Conservation (phyloP, 2,329 filamentous ascomycete genomes). For the Botrytis fabae region DNA sequence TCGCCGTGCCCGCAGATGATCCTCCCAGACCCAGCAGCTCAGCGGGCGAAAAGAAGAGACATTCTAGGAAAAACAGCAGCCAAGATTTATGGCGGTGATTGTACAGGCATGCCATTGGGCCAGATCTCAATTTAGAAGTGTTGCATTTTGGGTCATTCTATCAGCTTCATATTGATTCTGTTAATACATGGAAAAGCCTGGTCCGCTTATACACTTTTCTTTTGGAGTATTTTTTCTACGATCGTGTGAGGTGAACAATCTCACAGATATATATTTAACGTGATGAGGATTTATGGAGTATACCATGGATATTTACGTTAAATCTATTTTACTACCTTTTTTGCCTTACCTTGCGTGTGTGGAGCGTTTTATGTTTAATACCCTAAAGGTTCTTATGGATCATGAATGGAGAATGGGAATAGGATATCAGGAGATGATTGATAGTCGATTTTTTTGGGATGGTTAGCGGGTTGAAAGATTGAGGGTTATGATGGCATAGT, state of each 20-base stretch:
- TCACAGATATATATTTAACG: not conserved
- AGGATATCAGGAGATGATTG: not conserved
- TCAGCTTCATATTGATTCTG: not conserved
- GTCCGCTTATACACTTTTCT: not conserved
- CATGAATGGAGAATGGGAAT: not conserved
- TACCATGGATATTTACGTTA: not conserved
- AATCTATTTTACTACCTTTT: not conserved
- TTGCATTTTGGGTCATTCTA: not conserved
- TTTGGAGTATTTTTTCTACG: not conserved
- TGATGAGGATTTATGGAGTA: constrained; percentile 6
- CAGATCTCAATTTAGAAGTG: not conserved
- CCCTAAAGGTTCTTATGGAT: constrained; percentile 10
- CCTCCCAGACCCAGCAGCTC: constrained; percentile 34
- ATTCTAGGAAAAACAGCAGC: constrained; percentile 10
- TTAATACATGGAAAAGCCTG: not conserved
- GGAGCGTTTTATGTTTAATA: constrained; percentile 17
- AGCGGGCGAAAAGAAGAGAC: constrained; percentile 31
- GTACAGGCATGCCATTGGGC: not conserved
- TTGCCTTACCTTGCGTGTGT: not conserved
- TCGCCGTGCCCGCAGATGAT: constrained; percentile 60
- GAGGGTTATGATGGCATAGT: not conserved
- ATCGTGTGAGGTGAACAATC: not conserved
- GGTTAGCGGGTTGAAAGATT: not conserved
- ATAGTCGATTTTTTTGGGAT: not conserved
- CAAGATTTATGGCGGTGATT: constrained; percentile 23